These are phyloP conservation scores for Cornus kousa DNA, from an alignment of 148 eudicot genomes.

Conservation along the genomic window DNA sequence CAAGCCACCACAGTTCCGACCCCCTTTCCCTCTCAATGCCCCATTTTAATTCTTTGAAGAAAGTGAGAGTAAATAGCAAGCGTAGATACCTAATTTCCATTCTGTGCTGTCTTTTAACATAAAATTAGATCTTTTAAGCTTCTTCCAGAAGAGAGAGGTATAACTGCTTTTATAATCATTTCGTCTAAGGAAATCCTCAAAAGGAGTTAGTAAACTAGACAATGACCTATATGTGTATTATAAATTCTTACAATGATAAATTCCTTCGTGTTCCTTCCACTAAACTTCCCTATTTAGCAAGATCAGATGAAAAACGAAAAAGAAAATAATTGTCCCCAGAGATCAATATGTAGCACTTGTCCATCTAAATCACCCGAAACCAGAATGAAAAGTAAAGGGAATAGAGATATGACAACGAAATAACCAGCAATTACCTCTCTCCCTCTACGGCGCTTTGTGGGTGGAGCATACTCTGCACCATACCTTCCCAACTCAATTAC, in stretches of 20 bases:
- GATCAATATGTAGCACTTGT: background rate
- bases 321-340: background rate
- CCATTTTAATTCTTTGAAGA: no score
- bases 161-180: background rate
- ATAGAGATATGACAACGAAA: background rate
- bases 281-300: background rate
- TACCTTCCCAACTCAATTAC: conserved; percentile 53
- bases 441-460: conserved; percentile 77
- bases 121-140: background rate
- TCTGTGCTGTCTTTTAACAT: background rate
- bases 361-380: background rate
- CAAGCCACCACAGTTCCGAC: no score
- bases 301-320: background rate
- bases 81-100: background rate
- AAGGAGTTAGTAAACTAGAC: background rate
- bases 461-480: conserved; percentile 51
- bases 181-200: background rate
- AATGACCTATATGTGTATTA: background rate
- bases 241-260: background rate
- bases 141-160: background rate
- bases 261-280: background rate
- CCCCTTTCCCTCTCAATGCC: no score
- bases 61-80: no score
- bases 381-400: background rate
- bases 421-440: conserved; percentile 69